These are phyloP conservation scores for Chaetomium strumarium DNA, from an alignment of 2,329 filamentous ascomycete species.

Conservation along the genomic window DNA sequence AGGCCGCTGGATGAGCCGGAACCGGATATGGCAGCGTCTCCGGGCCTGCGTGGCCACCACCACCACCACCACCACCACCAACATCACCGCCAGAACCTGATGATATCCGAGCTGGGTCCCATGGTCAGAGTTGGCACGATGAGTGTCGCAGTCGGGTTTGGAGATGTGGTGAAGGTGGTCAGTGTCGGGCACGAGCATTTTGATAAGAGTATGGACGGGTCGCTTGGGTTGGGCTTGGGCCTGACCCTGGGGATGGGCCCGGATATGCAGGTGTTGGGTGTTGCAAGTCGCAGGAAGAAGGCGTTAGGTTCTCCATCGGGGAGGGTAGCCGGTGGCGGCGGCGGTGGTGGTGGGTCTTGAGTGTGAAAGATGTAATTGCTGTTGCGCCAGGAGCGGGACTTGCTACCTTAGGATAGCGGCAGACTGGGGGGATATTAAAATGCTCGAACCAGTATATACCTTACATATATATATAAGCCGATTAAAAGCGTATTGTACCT, in stretches of 20 bases:
- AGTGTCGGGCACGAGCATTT: constrained; percentile 61
- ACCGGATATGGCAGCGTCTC: neutral
- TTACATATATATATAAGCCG: neutral
- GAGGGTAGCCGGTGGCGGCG: neutral
- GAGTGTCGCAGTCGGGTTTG: constrained; percentile 64
- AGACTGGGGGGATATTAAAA: too few relatives aligned
- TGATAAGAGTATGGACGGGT: constrained; percentile 35
- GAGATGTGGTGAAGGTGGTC: constrained; percentile 67
- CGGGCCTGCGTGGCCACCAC: neutral
- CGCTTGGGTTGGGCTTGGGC: constrained; percentile 15
- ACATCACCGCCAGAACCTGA: constrained; percentile 39
- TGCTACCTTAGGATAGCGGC: neutral
- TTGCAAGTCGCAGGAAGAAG: constrained; percentile 7
- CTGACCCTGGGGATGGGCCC: neutral
- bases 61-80: constrained; percentile 22
- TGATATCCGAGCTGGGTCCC: constrained; percentile 61
- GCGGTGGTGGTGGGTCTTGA: neutral
- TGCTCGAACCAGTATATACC: neutral
- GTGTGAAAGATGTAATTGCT: neutral
- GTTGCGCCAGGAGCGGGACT: neutral
- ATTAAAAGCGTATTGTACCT: neutral
- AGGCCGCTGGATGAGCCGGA: constrained; percentile 35
- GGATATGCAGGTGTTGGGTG: neutral
- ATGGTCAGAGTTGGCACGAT: constrained; percentile 56
- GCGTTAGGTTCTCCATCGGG: neutral